phyloP scores from a whole-genome alignment of 306 rosid genomes.

The Crataegus laevigata region DNA sequence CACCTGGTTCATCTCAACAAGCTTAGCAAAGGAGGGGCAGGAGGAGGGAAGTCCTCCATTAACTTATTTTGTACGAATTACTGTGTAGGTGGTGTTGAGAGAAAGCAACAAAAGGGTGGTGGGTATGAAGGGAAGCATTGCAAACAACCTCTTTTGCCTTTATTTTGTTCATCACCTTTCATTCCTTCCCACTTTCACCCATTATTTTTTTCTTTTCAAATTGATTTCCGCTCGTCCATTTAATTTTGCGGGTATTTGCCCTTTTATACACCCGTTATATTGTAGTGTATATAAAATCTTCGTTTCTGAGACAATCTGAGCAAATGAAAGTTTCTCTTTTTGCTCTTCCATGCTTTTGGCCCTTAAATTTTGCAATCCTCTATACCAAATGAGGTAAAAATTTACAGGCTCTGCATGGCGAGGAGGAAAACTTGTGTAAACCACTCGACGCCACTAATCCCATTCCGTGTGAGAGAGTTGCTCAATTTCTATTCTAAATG shows the following conservation, averaged over 20 bases:
- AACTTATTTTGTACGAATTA: constrained; percentile 39
- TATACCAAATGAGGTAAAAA: too few relatives aligned
- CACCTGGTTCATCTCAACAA: constrained; percentile 42
- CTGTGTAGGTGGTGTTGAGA: constrained; percentile 18
- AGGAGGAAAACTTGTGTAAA: too few relatives aligned
- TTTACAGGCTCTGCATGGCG: not conserved
- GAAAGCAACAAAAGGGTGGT: constrained; percentile 21
- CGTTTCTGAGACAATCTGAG: constrained; percentile 33
- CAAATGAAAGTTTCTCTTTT: constrained; percentile 18
- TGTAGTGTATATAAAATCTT: constrained; percentile 63
- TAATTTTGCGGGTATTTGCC: constrained; percentile 39
- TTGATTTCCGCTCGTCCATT: constrained; percentile 39
- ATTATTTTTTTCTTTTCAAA: not conserved
- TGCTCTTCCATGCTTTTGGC: constrained; percentile 7
- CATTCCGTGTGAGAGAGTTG: too few relatives aligned
- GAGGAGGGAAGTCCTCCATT: constrained; percentile 31
- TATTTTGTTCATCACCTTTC: not conserved
- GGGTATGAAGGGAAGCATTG: constrained; percentile 24
- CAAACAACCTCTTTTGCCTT: constrained; percentile 7
- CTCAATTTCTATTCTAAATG: too few relatives aligned
- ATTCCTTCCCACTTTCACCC: constrained; percentile 1
- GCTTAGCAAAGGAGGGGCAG: constrained; percentile 27
- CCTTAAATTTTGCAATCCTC: not conserved
- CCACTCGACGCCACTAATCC: too few relatives aligned
- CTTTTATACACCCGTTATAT: constrained; percentile 46